Conservation (phyloP, 495 filamentous ascomycete species). For the Oleoguttula mirabilis region DNA sequence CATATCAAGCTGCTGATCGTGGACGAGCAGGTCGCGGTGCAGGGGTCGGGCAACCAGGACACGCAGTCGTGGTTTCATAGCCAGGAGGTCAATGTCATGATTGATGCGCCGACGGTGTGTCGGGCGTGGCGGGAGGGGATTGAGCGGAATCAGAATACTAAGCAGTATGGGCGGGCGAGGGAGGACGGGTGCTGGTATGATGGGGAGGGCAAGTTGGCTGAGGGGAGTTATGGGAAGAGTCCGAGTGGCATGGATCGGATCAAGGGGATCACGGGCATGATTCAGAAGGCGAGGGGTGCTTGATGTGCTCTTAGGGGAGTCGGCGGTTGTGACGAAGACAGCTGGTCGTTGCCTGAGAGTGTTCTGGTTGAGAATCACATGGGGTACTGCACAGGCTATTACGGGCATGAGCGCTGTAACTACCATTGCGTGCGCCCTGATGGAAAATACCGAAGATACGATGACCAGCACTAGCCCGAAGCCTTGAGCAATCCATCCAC, state of each 20-base stretch:
- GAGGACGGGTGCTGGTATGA: constrained; percentile 49
- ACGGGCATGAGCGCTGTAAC: no score
- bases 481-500: constrained; percentile 4
- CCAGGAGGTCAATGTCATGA: constrained; percentile 63
- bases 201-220: constrained; percentile 39
- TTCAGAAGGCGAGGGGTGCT: constrained; percentile 11
- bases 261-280: constrained; percentile 44
- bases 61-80: constrained; percentile 71
- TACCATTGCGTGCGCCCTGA: no score
- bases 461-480: no score
- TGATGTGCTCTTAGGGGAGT: not conserved
- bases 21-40: constrained; percentile 53
- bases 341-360: no score
- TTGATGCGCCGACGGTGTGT: constrained; percentile 52
- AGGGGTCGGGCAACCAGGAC: constrained; percentile 68
- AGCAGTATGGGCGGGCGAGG: constrained; percentile 43
- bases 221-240: constrained; percentile 48
- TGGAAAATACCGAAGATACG: no score
- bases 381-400: no score
- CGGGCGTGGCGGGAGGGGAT: constrained; percentile 49
- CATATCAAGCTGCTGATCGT: constrained; percentile 59
- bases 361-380: no score
- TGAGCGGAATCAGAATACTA: constrained; percentile 59
- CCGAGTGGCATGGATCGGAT: constrained; percentile 49
- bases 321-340: no score